Evolutionary conservation across 2,329 filamentous ascomycete genomes (phyloP).

Genomic region (Exophiala phaeomuriformis): DNA sequence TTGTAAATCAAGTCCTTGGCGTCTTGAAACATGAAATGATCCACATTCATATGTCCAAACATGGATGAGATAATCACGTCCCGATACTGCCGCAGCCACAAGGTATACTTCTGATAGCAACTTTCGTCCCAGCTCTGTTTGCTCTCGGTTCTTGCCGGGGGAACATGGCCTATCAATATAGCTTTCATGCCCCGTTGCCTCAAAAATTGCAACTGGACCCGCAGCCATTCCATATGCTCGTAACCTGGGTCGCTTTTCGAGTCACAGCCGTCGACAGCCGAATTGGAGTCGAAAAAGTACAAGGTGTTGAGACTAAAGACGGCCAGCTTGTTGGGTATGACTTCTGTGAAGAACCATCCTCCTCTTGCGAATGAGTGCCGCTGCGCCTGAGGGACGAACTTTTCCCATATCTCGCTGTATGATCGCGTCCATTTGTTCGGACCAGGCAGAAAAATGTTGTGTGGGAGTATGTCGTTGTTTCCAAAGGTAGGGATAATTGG

Average conservation of each 20-base stretch:
- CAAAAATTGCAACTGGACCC: constrained; percentile 76
- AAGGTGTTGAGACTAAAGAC: constrained; percentile 94
- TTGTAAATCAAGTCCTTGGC: constrained; percentile 59
- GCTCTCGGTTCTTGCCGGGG: constrained; percentile 74
- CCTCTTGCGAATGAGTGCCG: constrained; percentile 84
- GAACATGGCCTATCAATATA: constrained; percentile 89
- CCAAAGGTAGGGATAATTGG: constrained; percentile 86
- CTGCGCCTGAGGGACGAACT: constrained; percentile 87
- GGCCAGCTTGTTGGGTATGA: constrained; percentile 74
- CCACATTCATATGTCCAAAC: constrained; percentile 97
- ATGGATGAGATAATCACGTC: constrained; percentile 74
- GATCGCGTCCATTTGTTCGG: constrained; percentile 78
- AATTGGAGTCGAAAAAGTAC: constrained; percentile 92
- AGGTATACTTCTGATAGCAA: constrained; percentile 94
- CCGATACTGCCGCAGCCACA: constrained; percentile 84
- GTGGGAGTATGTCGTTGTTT: constrained; percentile 95
- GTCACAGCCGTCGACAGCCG: constrained; percentile 84
- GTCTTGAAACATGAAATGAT: constrained; percentile 92
- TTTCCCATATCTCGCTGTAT: constrained; percentile 71
- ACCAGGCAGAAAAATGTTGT: constrained; percentile 82
- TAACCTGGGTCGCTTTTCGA: constrained; percentile 75
- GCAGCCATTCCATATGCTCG: constrained; percentile 92
- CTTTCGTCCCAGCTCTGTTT: constrained; percentile 93
- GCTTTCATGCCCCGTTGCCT: constrained; percentile 83
- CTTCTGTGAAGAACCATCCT: constrained; percentile 91